These are phyloP conservation scores for Colletotrichum cuscutae DNA, from an alignment of 2,329 filamentous ascomycete species.

Conservation along the genomic window DNA sequence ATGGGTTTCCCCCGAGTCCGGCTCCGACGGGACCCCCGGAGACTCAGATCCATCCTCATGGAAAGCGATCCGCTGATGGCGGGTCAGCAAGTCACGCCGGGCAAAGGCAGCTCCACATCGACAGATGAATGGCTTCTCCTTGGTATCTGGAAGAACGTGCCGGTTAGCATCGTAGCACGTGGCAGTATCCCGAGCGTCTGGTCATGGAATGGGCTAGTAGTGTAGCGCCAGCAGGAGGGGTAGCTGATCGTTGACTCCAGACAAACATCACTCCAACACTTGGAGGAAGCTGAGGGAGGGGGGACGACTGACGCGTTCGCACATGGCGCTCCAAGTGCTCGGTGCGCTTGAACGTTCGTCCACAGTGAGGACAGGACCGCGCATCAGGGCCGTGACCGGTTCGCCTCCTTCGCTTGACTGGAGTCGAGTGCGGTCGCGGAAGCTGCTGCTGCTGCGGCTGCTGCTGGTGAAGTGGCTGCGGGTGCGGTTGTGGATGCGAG, in stretches of 20 bases:
- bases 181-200: neutral
- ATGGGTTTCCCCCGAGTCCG: conserved; percentile 41
- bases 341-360: conserved; percentile 55
- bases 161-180: conserved; percentile 17
- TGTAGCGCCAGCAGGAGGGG: neutral
- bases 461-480: conserved; percentile 25
- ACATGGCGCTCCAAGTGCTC: conserved; percentile 59
- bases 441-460: conserved; percentile 9
- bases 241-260: neutral
- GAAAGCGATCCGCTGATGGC: conserved; percentile 52
- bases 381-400: conserved; percentile 32
- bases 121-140: conserved; percentile 58
- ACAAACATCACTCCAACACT: neutral
- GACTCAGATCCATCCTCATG: conserved; percentile 44
- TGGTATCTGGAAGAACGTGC: conserved; percentile 49
- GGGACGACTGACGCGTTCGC: conserved; percentile 52
- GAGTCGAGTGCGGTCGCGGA: conserved; percentile 31
- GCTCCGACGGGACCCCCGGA: conserved; percentile 30
- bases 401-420: conserved; percentile 37
- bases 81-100: conserved; percentile 55
- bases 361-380: conserved; percentile 52
- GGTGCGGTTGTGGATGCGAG: conserved; percentile 11
- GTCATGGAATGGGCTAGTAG: neutral
- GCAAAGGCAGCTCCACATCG: conserved; percentile 56
- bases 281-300: conserved; percentile 4